Base-by-base conservation (phyloP, 129 eudicot species). In the Flaveria sonorensis region DNA sequence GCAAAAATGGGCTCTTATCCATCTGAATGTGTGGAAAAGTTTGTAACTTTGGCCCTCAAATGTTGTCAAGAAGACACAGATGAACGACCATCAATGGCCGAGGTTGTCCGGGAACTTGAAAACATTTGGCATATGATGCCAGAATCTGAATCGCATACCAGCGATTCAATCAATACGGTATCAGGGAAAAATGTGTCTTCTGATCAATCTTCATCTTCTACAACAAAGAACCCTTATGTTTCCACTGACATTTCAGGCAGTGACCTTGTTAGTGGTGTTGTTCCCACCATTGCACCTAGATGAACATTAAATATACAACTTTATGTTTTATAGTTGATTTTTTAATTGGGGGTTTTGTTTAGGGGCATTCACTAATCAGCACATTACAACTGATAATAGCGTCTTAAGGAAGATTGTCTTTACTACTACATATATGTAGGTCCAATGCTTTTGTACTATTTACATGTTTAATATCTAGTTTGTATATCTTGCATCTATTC, bases 51-150 rank as follows among this genome's bases (percentile, higher is more conserved):
- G 26, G 96, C 91, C 50, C 89, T 93, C 19, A 90, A 86, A 67
- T 90, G 98, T 80, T 93, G 98, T 84, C 88, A 77, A 73, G 97
- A 93, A n/a, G 96, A 90, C 66, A 86, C 98, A 3, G 80, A 85
- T 62, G 81, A 77, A 46, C 85, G 98, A 6, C 97, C 98, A 45
- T 80, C 95, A 5, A 90, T 93, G 98, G 85, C 90, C 2, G 98
- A 90, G 74, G 92, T 93, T 14, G 90, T 85, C 14, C 81, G 92
- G 12, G 98, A 90, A 76, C 95, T 93, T 0, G 95, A 93, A 78
- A 81, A 30, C 72, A 87, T 93, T 53, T 82, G 92, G 87, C 56
- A 48, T 0, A 81, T 87, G 88, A 85, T 87, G 87, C 95, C 92
- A 0, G 97, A 88, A 55, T 90, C 89, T 0, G 92, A 87, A 48